Percentiles rank a stretch among this genome's conserved stretches.
Conservation (phyloP, 2,329 filamentous ascomycete genomes). For the Nectriaceae sp. region DNA sequence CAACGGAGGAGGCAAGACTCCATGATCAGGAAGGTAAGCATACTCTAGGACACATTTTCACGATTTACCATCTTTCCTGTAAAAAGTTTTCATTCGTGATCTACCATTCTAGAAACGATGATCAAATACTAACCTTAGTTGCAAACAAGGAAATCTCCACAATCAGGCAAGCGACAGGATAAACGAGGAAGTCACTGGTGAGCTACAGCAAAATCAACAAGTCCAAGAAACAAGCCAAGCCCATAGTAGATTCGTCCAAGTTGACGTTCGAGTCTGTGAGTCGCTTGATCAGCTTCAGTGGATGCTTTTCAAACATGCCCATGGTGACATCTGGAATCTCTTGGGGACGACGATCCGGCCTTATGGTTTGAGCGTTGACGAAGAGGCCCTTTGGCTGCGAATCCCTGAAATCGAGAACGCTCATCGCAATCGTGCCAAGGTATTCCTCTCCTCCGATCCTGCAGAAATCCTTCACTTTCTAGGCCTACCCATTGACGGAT, state of each 20-base stretch:
- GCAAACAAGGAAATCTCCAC: background rate
- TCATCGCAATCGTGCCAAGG: constrained; percentile 56
- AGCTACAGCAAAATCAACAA: background rate
- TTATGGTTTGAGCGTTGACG: constrained; percentile 66
- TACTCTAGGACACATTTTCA: too few species aligned
- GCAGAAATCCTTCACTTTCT: constrained; percentile 61
- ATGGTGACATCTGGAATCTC: constrained; percentile 71
- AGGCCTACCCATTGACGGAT: constrained; percentile 49
- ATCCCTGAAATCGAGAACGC: constrained; percentile 66
- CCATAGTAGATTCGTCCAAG: constrained; percentile 54
- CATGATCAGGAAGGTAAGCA: too few species aligned
- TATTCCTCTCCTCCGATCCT: constrained; percentile 63
- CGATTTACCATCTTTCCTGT: too few species aligned
- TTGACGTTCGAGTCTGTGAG: constrained; percentile 64
- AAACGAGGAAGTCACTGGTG: background rate
- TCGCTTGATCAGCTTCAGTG: constrained; percentile 53
- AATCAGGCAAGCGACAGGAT: background rate
- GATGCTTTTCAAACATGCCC: constrained; percentile 67
- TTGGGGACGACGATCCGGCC: constrained; percentile 65
- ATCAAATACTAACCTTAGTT: background rate
- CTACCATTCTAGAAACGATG: background rate
- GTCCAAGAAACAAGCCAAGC: constrained; percentile 1
- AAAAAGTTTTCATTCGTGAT: background rate
- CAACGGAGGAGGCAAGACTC: too few species aligned
- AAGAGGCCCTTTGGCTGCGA: constrained; percentile 64